Evolutionary conservation across 129 eudicot genomes (phyloP).

Genomic region (Helichrysum umbraculigerum): DNA sequence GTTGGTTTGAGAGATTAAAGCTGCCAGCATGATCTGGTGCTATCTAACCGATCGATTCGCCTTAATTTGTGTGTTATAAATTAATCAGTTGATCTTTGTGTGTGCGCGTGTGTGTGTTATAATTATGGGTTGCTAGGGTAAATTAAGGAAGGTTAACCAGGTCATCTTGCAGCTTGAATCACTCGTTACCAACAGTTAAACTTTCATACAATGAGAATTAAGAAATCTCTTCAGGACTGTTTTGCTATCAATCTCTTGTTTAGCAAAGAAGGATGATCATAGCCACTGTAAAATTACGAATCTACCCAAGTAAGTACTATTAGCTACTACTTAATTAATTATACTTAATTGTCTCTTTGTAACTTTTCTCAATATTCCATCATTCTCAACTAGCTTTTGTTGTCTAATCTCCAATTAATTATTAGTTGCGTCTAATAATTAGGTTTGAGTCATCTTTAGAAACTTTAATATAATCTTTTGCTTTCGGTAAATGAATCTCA

Average conservation of each 20-base stretch:
- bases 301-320: slow-evolving; percentile 38
- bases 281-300: background rate
- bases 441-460: slow-evolving; percentile 33
- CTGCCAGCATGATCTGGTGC: slow-evolving; percentile 74
- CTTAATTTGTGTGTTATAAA: background rate
- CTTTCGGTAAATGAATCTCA: slow-evolving; percentile 32
- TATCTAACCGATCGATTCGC: background rate
- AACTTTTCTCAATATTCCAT: background rate
- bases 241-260: too few relatives aligned
- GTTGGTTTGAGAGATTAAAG: slow-evolving; percentile 67
- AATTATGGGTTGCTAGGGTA: slow-evolving; percentile 1
- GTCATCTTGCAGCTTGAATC: slow-evolving; percentile 74
- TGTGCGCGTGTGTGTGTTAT: background rate
- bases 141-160: slow-evolving; percentile 35
- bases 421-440: slow-evolving; percentile 29
- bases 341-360: slow-evolving; percentile 16
- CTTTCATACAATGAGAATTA: slow-evolving; percentile 19
- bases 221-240: too few relatives aligned
- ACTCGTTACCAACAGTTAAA: slow-evolving; percentile 50
- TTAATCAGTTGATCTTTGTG: slow-evolving; percentile 2
- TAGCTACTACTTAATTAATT: background rate
- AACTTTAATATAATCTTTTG: slow-evolving; percentile 22
- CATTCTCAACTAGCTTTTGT: too few relatives aligned
- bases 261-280: too few relatives aligned
- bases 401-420: slow-evolving; percentile 2